A percentile compares a stretch with the other conserved stretches of the same genome.
phyloP scores from a whole-genome alignment of 139 green algal species.

The Pleodorina starrii region DNA sequence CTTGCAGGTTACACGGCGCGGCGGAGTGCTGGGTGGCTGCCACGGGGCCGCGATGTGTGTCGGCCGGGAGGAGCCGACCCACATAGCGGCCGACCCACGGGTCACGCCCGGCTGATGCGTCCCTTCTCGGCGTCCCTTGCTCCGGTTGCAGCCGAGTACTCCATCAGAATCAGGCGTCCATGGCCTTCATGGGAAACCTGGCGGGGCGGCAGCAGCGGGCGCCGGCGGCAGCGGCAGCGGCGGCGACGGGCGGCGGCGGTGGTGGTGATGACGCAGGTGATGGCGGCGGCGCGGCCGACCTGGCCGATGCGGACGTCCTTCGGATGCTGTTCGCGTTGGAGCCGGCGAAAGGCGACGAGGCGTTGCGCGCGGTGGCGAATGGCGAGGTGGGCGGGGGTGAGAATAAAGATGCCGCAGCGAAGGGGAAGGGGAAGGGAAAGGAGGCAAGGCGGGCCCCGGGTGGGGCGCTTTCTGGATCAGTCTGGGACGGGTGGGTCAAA shows the following conservation, averaged over 20 bases:
- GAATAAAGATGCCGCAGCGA: too few species aligned
- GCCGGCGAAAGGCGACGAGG: constrained; percentile 18
- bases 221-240: neutral
- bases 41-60: too few species aligned
- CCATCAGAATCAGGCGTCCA: constrained; percentile 51
- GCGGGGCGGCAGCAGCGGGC: neutral
- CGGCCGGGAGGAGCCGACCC: too few species aligned
- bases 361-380: neutral
- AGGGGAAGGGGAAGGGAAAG: too few species aligned
- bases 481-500: too few species aligned
- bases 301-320: neutral
- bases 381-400: constrained; percentile 44
- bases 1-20: too few species aligned
- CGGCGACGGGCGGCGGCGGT: neutral
- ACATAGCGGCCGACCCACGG: too few species aligned
- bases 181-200: constrained; percentile 57
- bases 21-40: too few species aligned
- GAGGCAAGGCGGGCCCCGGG: too few species aligned
- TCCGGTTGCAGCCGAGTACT: constrained; percentile 34
- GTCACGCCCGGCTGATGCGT: too few species aligned
- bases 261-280: neutral
- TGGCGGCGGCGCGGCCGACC: neutral
- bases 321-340: constrained; percentile 45
- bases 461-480: too few species aligned
- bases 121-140: too few species aligned